Evolutionary conservation across 495 filamentous ascomycete species (phyloP).

Genomic region (Hypomontagnella monticulosa): DNA sequence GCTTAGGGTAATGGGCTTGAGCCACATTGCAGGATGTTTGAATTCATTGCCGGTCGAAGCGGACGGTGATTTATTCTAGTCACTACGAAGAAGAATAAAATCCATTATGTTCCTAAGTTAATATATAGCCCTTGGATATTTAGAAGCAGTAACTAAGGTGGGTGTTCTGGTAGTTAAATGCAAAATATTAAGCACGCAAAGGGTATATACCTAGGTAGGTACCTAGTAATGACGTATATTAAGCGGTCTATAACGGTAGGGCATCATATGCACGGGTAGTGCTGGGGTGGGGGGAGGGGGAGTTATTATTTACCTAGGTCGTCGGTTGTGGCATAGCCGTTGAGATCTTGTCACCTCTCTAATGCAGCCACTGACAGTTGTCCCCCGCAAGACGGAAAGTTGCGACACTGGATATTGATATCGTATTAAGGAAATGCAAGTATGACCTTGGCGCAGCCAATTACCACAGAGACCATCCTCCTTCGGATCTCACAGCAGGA

Average conservation of each 20-base stretch:
- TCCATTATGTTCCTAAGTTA: no score
- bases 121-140: no score
- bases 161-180: no score
- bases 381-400: slow-evolving; percentile 12
- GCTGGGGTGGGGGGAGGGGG: not conserved
- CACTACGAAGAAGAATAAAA: no score
- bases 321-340: slow-evolving; percentile 20
- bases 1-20: no score
- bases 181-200: no score
- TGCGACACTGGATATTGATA: slow-evolving; percentile 12
- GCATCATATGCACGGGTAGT: not conserved
- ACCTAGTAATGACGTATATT: no score
- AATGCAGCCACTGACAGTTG: slow-evolving; percentile 30
- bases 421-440: not conserved
- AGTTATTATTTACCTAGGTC: not conserved
- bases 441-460: slow-evolving; percentile 12
- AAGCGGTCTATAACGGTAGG: not conserved
- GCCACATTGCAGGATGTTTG: no score
- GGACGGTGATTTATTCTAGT: no score
- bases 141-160: no score
- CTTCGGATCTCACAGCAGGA: slow-evolving; percentile 20
- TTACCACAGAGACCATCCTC: not conserved
- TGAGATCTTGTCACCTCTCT: slow-evolving; percentile 16
- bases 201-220: no score
- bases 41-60: no score